Base-by-base conservation (phyloP, 2,329 filamentous ascomycete genomes). In the Talaromyces sp. region DNA sequence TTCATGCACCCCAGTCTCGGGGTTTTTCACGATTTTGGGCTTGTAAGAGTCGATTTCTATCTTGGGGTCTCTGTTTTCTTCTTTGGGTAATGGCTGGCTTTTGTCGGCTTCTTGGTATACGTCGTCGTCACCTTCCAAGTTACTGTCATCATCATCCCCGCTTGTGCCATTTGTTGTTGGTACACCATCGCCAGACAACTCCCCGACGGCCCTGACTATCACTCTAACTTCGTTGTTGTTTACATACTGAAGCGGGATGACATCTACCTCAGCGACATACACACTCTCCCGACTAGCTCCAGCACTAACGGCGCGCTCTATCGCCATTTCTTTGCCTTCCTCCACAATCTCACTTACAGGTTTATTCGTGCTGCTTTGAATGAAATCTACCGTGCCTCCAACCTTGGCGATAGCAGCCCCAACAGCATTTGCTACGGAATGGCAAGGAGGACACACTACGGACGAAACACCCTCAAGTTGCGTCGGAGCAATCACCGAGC, bases 191-290 rank as follows among this genome's bases (percentile, higher is more conserved):
- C n/a, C 38, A 43, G 84, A 82, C 56, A 84, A 83, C 54, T 85
- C 82, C 8, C 85, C 86, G 0, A 82, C 84, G 1, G 85, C 84
- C 56, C 83, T 77, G 10, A 86, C 81, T 17, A 87, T 75, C 60
- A 77, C 75, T 2, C 76, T 70, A 2, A 75, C 70, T 59, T 83
- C 74, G 81, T 86, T 58, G 73, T 80, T 41, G 35, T 56, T 51
- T 73, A 82, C 73, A 80, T 86, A 75, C 62, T 81, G 80, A 38
- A 88, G 69, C 0, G 84, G 84, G 9, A 87, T 67, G 19, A 69
- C 78, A 58, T 85, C 82, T 64, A 82, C 77, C 65, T 85, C 82
- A 1, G 80, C 81, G 21, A 85, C 70, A 54, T 76, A 73, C 3
- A 82, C 76, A 0, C 78, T 79, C 4, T 75, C 72, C 4, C 71